Evolutionary conservation across 2,329 filamentous ascomycete genomes (phyloP).

Genomic region (Penicillium sp.): DNA sequence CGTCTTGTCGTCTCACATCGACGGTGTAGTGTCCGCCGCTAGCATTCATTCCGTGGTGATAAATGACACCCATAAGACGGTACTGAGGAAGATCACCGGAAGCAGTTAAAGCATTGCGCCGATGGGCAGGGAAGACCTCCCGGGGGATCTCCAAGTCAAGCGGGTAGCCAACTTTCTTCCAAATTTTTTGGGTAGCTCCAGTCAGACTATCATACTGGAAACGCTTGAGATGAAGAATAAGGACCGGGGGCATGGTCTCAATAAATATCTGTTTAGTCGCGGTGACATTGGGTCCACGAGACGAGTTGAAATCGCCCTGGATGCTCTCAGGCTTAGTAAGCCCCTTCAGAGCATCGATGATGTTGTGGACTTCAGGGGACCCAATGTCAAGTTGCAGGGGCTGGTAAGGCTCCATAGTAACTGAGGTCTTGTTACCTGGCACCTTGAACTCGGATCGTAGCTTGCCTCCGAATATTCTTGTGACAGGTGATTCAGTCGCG

Average conservation of each 20-base stretch:
- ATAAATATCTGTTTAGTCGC: slow-evolving; percentile 96
- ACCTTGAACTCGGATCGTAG: slow-evolving; percentile 86
- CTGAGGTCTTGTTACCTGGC: slow-evolving; percentile 81
- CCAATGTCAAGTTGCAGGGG: slow-evolving; percentile 94
- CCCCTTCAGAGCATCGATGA: slow-evolving; percentile 83
- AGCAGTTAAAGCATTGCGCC: slow-evolving; percentile 63
- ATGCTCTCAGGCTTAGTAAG: slow-evolving; percentile 81
- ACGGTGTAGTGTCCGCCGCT: slow-evolving; percentile 96
- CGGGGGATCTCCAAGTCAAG: slow-evolving; percentile 90
- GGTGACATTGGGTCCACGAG: slow-evolving; percentile 70
- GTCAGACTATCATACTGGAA: slow-evolving; percentile 91
- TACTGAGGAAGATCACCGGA: slow-evolving; percentile 77
- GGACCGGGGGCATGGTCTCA: slow-evolving; percentile 82
- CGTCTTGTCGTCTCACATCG: slow-evolving; percentile 92
- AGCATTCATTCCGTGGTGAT: slow-evolving; percentile 96
- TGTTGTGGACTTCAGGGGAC: slow-evolving; percentile 80
- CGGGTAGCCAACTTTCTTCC: slow-evolving; percentile 96
- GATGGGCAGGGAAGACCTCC: slow-evolving; percentile 78
- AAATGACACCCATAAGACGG: slow-evolving; percentile 83
- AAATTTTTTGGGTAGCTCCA: slow-evolving; percentile 88
- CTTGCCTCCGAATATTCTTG: slow-evolving; percentile 90
- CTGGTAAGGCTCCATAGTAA: slow-evolving; percentile 91
- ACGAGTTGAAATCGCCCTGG: slow-evolving; percentile 78
- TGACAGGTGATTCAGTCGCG: slow-evolving; percentile 75
- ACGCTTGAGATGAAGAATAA: slow-evolving; percentile 93